phyloP scores from a whole-genome alignment of 1,139 yeast genomes.

The Yarrowia galli region DNA sequence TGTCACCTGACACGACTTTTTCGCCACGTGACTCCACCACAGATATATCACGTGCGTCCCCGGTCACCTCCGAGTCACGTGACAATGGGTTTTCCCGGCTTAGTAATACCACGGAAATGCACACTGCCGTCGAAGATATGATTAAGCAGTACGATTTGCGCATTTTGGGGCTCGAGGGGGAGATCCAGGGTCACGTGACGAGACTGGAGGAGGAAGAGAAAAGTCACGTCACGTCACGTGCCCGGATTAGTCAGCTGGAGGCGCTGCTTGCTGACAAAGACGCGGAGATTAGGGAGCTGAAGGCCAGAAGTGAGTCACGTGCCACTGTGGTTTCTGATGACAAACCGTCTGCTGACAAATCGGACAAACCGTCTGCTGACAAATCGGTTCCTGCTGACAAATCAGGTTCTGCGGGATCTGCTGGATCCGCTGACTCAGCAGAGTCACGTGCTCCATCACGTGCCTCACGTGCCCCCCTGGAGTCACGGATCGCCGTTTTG shows the following conservation, averaged over 20 bases:
- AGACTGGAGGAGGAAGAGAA: background rate
- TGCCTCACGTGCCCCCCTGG: slow-evolving; percentile 15
- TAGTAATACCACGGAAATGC: slow-evolving; percentile 26
- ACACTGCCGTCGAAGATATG: slow-evolving; percentile 24
- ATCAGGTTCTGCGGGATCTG: no score
- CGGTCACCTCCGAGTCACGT: slow-evolving; percentile 6
- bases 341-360: no score
- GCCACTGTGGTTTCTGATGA: background rate
- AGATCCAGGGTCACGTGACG: background rate
- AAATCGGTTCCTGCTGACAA: no score
- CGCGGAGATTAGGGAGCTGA: background rate
- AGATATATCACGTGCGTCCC: slow-evolving; percentile 14
- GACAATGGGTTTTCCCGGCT: slow-evolving; percentile 10
- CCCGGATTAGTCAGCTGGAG: background rate
- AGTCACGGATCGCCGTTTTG: background rate
- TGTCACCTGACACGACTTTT: slow-evolving; percentile 6
- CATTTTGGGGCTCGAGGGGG: background rate
- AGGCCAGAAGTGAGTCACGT: slow-evolving; percentile 4
- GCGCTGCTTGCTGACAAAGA: background rate
- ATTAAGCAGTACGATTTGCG: slow-evolving; percentile 34
- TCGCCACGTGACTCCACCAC: slow-evolving; percentile 21
- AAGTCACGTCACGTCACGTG: background rate
- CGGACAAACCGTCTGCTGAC: no score
- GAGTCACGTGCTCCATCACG: no score
- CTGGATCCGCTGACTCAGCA: no score